Base-by-base conservation (phyloP, 306 rosid species). In the Prinsepia uniflora region DNA sequence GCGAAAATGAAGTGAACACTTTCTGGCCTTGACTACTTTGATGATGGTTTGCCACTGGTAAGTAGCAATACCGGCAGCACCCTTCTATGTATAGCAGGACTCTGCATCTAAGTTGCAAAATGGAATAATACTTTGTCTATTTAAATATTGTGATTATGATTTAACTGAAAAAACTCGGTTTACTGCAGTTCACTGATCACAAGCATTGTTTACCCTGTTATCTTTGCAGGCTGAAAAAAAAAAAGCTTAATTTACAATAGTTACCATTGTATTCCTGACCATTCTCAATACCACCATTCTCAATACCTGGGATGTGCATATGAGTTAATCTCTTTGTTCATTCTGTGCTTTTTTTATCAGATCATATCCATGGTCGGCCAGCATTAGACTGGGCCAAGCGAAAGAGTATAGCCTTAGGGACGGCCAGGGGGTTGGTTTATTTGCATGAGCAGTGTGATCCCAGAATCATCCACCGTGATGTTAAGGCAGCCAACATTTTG, bases 371-470 rank as follows among this genome's bases (percentile, higher is more conserved):
- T 62, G 96, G 97, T 24, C 76, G 70, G 72, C 91, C 99, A 20
- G 91, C 99, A 63, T 75, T 95, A 69, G 96, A 91, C 79, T 95
- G 99, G 99, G 74, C 82, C 49, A 85, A 88, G 81, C 82, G 99
- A 53, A 95, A 95, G 85, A 89, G 86, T 81, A 89, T 91, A 84
- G 96, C 99, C 20, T 87, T 95, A 81, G 99, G 99, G 44, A 95
- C 99, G 0, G 99, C 99, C 40, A 84, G 99, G 78, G 99, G 97
- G 48, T 80, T 91, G 78, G 97, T 95, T 72, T 95, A 95, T 79
- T 84, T 95, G 80, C 99, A 95, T 4, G 97, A 94, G 84, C 97
- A 91, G 78, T 94, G 99, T 64, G 99, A 94, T 78, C 99, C 99
- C 19, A 94, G 88, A 77, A 94, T 94, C 34, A 94, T 94, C 53